Evolutionary conservation across 306 rosid species (phyloP).

Genomic region (Lagenaria siceraria): DNA sequence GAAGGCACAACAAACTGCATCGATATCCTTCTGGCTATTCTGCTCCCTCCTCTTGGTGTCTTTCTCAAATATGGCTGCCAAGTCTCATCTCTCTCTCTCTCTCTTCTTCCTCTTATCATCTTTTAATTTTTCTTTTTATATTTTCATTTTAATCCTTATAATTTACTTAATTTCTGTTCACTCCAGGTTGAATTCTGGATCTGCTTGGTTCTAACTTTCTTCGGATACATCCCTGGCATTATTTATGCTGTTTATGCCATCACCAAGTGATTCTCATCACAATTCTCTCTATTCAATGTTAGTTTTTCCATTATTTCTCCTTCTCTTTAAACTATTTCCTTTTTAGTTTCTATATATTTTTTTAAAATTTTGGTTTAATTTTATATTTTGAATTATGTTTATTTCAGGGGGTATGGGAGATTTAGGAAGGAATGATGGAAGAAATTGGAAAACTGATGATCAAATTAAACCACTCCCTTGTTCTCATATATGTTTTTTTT

Average conservation of each 20-base stretch:
- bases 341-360: too few relatives aligned
- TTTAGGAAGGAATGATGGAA: too few relatives aligned
- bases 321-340: too few relatives aligned
- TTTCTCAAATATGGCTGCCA: conserved; percentile 76
- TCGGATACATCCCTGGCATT: conserved; percentile 67
- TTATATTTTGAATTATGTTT: neutral
- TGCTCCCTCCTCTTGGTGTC: conserved; percentile 86
- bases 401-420: neutral
- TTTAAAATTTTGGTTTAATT: too few relatives aligned
- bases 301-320: too few relatives aligned
- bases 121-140: neutral
- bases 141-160: too few relatives aligned
- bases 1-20: conserved; percentile 37
- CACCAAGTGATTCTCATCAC: conserved; percentile 35
- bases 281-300: too few relatives aligned
- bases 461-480: too few relatives aligned
- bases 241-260: conserved; percentile 54
- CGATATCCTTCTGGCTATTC: conserved; percentile 63
- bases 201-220: conserved; percentile 55
- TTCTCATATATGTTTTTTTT: too few relatives aligned
- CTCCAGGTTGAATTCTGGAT: conserved; percentile 75
- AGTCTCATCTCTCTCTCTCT: conserved; percentile 8
- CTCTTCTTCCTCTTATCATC: neutral
- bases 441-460: too few relatives aligned
- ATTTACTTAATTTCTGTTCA: neutral